Base-by-base conservation (phyloP, 306 rosid species). In the Prunus davidiana region DNA sequence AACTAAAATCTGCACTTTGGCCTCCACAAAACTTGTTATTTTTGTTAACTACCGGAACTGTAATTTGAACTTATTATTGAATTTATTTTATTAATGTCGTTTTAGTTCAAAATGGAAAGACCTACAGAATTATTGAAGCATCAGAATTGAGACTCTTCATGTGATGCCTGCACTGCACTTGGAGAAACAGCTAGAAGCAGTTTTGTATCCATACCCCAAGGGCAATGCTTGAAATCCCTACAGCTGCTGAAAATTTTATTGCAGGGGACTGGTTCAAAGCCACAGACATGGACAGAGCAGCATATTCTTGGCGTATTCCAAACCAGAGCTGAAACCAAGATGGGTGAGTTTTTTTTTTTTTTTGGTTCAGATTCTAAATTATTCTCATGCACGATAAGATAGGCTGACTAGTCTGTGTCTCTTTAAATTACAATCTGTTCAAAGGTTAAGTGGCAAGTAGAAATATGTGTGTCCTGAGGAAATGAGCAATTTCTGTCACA, bases 101-200 rank as follows among this genome's bases (percentile, higher is more conserved):
- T 5, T 7, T 14, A 43, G 27, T 6, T 60, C 15, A 49, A 51
- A 8, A 18, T 25, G 27, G 3, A 14, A 24, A 50, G 56, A 20
- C 82, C 32, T 78, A 71, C 77, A 71, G 70, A 63, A 71, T 34
- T 70, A 78, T 67, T 47, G 82, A 78, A 51, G 76, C 57, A 22
- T 41, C 52, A 50, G 56, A 71, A 38, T 71, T n/a, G 45, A 49
- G 64, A 51, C 67, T 51, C 6, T 27, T 78, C 76, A 78, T 60
- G 77, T 57, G 24, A 49, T 60, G 28, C 82, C 82, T n/a, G 76
- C 72, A 63, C 28, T 78, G 47, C 45, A 63, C 52, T 70, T 78
- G 46, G 74, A 24, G 16, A 78, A 51, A 8, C 47, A n/a, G 18
- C 72, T 19, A 14, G 62, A 70, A 78, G 25, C n/a, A 12, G 55